These are phyloP conservation scores for Babjeviella inositovora DNA, from an alignment of 805 yeast genomes.

Conservation along the genomic window DNA sequence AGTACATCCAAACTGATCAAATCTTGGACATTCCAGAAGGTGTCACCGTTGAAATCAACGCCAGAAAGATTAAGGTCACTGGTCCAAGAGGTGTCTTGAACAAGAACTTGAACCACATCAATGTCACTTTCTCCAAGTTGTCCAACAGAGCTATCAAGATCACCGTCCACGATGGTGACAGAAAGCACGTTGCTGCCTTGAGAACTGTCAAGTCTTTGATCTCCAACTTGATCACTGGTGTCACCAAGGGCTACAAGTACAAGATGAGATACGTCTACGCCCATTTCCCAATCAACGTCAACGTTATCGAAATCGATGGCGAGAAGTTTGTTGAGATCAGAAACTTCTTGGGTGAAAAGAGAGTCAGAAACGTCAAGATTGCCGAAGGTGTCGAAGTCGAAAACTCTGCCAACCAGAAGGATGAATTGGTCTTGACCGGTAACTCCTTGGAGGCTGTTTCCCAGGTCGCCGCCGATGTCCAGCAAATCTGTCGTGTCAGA, in stretches of 20 bases:
- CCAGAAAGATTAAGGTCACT: conserved; percentile 78
- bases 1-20: conserved; percentile 49
- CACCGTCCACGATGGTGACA: conserved; percentile 96
- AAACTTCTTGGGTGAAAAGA: conserved; percentile 99
- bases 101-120: conserved; percentile 89
- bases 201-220: conserved; percentile 96
- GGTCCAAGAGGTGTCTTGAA: conserved; percentile 95
- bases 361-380: conserved; percentile 78
- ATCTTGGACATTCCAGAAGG: conserved; percentile 69
- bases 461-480: conserved; percentile 96
- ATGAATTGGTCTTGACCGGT: conserved; percentile 85
- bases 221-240: conserved; percentile 93
- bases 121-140: conserved; percentile 81
- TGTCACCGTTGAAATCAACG: conserved; percentile 79
- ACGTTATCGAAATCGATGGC: conserved; percentile 71
- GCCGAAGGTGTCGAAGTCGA: conserved; percentile 82
- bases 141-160: conserved; percentile 63
- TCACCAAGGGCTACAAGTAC: conserved; percentile 97
- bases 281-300: conserved; percentile 99
- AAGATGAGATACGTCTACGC: conserved; percentile 99
- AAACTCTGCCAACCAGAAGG: conserved; percentile 76
- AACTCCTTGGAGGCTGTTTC: conserved; percentile 96
- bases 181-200: conserved; percentile 99
- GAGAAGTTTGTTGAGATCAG: conserved; percentile 78
- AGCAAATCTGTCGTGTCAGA: conserved; percentile 96